These are phyloP conservation scores for Hysterangium stoloniferum DNA, from an alignment of 768 basidiomycete species.

Conservation along the genomic window DNA sequence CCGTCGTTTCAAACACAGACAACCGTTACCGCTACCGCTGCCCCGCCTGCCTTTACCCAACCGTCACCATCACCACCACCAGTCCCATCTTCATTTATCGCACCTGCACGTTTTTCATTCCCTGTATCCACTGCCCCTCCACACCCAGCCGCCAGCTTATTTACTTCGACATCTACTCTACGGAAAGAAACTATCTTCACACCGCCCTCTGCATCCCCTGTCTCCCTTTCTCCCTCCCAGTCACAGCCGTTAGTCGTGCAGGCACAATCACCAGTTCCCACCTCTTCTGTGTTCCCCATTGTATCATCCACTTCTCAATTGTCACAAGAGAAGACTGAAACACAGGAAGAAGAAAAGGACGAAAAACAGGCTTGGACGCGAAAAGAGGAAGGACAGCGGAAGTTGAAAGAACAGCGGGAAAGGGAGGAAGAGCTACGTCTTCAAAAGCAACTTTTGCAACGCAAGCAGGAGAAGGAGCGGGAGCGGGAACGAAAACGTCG, in stretches of 20 bases:
- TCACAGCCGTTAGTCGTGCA: no score
- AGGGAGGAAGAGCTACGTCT: background rate
- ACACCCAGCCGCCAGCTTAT: constrained; percentile 12
- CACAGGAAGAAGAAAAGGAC: background rate
- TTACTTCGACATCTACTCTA: constrained; percentile 1
- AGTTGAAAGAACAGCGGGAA: background rate
- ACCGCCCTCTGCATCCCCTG: no score
- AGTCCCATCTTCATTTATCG: background rate
- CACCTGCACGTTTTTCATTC: constrained; percentile 6
- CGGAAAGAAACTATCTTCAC: no score
- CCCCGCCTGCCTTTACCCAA: constrained; percentile 9
- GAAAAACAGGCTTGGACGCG: background rate
- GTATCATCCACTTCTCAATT: constrained; percentile 2
- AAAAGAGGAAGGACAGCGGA: background rate
- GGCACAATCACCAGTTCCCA: constrained; percentile 11
- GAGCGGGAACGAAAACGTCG: background rate
- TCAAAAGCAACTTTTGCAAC: background rate
- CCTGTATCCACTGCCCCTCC: constrained; percentile 6
- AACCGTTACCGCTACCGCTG: constrained; percentile 8
- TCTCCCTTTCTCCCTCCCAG: no score
- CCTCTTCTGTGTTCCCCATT: constrained; percentile 10
- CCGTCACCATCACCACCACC: constrained; percentile 2
- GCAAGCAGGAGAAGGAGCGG: background rate
- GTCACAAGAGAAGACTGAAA: background rate
- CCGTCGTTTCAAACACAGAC: background rate